A percentile compares a stretch with the other conserved stretches of the same genome.
Evolutionary conservation across 257 asterid species (phyloP).

Genomic region (Solanum medicagineum): DNA sequence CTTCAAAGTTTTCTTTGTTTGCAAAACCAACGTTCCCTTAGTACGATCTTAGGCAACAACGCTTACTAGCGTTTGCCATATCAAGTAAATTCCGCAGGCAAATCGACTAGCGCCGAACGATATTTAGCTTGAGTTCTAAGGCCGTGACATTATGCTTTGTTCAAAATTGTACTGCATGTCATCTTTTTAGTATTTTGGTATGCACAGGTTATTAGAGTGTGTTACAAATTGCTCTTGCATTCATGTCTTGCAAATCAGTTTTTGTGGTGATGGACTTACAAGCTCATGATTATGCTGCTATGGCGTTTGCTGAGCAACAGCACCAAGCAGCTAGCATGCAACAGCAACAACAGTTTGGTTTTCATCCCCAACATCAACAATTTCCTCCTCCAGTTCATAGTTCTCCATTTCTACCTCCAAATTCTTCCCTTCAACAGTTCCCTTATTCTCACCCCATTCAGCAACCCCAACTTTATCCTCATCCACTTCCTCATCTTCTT

Average conservation of each 20-base stretch:
- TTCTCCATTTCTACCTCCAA: constrained; percentile 68
- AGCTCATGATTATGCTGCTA: constrained; percentile 71
- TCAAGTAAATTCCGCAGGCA: too few relatives aligned
- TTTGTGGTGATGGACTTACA: constrained; percentile 59
- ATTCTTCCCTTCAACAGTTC: constrained; percentile 74
- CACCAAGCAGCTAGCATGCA: constrained; percentile 30
- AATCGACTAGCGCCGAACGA: too few relatives aligned
- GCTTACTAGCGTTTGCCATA: too few relatives aligned
- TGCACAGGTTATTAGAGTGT: too few relatives aligned
- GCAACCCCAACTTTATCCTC: constrained; percentile 58
- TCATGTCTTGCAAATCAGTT: neutral
- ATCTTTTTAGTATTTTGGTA: too few relatives aligned
- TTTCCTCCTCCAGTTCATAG: constrained; percentile 69
- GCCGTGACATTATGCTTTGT: too few relatives aligned
- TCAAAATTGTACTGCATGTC: too few relatives aligned
- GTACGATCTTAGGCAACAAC: too few relatives aligned
- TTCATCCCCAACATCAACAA: constrained; percentile 83
- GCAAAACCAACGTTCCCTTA: too few relatives aligned
- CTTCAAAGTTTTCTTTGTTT: too few relatives aligned
- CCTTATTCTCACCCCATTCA: constrained; percentile 71
- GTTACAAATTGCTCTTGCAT: neutral
- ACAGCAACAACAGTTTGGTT: constrained; percentile 52
- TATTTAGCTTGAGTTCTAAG: too few relatives aligned
- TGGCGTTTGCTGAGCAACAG: constrained; percentile 73
- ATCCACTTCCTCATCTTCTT: constrained; percentile 63